Conservation (phyloP, 2,329 filamentous ascomycete species). For the Neofusicoccum ribis region DNA sequence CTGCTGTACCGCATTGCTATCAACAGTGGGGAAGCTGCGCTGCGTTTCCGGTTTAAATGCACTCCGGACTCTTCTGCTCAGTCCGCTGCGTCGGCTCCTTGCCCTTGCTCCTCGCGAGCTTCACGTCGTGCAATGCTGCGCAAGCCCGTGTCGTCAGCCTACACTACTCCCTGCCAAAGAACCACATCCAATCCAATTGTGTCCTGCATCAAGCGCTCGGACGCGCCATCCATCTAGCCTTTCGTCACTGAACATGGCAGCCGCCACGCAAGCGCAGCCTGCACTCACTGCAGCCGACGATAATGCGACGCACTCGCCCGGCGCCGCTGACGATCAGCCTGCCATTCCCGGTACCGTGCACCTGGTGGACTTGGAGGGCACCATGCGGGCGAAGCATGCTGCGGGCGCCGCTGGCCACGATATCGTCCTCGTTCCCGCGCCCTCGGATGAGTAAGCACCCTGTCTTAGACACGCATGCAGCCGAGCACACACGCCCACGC, state of each 20-base stretch:
- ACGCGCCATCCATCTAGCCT: neutral
- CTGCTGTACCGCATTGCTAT: neutral
- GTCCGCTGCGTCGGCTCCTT: neutral
- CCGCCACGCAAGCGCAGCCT: neutral
- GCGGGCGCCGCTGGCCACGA: constrained; percentile 34
- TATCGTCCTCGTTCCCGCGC: constrained; percentile 43
- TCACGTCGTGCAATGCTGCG: neutral
- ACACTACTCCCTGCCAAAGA: neutral
- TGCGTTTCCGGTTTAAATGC: neutral
- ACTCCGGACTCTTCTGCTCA: neutral
- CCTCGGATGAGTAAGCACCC: constrained; percentile 28
- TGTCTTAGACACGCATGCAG: neutral
- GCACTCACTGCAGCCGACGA: constrained; percentile 12
- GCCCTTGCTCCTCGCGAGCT: neutral
- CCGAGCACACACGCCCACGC: neutral
- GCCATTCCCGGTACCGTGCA: constrained; percentile 44
- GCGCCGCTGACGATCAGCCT: neutral
- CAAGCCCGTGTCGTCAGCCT: neutral
- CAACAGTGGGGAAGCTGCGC: constrained; percentile 9
- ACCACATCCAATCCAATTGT: neutral
- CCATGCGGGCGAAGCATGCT: constrained; percentile 39
- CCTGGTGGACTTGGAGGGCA: constrained; percentile 43
- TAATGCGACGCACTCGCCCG: constrained; percentile 1
- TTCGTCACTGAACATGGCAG: neutral
- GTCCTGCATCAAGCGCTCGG: neutral